Conservation (phyloP, 2,329 filamentous ascomycete species). For the Phoma sp. region DNA sequence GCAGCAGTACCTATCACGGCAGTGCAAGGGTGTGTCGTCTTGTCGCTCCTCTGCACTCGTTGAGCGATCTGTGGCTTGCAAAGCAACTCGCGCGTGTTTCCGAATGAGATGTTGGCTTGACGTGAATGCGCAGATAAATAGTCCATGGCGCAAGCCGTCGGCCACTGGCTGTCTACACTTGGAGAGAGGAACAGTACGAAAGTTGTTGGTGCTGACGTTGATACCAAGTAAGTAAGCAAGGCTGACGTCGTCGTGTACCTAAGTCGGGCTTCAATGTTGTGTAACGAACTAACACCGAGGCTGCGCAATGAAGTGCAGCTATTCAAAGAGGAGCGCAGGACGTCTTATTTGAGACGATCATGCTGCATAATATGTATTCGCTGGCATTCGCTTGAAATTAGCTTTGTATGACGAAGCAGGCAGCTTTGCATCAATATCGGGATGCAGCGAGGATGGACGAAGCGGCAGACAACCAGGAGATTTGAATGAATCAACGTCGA, state of each 20-base stretch:
- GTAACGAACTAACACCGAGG: neutral
- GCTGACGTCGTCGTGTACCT: constrained; percentile 1
- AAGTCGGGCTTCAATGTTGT: neutral
- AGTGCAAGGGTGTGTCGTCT: neutral
- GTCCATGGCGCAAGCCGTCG: constrained; percentile 3
- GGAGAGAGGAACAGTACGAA: constrained; percentile 2
- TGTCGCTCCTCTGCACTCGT: neutral
- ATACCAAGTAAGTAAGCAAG: constrained; percentile 2
- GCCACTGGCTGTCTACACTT: neutral
- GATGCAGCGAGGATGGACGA: neutral
- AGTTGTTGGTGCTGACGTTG: neutral
- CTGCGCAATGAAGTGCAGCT: neutral
- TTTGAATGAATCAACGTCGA: neutral
- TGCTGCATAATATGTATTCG: neutral
- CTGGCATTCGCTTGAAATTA: neutral
- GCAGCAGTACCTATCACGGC: neutral
- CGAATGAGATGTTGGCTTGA: neutral
- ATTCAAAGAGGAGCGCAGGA: neutral
- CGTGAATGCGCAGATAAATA: neutral
- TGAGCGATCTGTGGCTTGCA: neutral
- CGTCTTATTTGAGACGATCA: neutral
- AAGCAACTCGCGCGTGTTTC: neutral
- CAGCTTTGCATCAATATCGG: neutral
- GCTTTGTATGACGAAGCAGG: neutral
- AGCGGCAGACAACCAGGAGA: neutral